These are phyloP conservation scores for Tulasnella calospora DNA, from an alignment of 768 basidiomycete species.

Conservation along the genomic window DNA sequence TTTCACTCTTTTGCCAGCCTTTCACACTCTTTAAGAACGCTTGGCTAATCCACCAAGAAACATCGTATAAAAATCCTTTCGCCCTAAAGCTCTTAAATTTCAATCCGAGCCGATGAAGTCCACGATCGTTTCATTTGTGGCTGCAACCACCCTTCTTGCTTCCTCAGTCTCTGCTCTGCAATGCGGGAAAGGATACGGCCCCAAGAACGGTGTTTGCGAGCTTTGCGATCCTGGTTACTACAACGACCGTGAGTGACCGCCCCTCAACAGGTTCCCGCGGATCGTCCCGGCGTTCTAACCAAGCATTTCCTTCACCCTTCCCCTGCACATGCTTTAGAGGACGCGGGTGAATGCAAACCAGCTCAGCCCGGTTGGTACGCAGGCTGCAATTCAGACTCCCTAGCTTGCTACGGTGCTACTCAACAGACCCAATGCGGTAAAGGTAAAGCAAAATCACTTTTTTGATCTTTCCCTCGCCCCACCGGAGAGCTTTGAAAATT, in stretches of 20 bases:
- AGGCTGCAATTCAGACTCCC: not conserved
- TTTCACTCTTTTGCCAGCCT: too few relatives aligned
- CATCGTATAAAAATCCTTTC: not conserved
- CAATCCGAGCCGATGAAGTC: not conserved
- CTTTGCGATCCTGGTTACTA: not conserved
- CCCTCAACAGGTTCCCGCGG: not conserved
- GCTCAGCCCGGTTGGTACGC: constrained; percentile 10
- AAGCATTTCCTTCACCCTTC: not conserved
- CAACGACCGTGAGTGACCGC: not conserved
- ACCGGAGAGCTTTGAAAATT: too few relatives aligned
- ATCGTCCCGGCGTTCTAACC: not conserved
- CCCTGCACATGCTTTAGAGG: not conserved
- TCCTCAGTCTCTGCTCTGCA: not conserved
- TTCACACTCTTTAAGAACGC: too few relatives aligned
- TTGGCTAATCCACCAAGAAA: too few relatives aligned
- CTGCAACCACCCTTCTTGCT: not conserved
- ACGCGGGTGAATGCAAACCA: not conserved
- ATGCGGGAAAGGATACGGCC: not conserved
- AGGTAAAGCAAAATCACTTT: not conserved
- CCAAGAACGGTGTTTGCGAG: not conserved
- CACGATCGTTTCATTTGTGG: not conserved
- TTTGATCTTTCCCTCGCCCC: not conserved
- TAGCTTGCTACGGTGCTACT: not conserved
- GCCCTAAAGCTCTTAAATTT: not conserved
- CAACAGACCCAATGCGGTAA: not conserved